phyloP scores from a whole-genome alignment of 2,329 filamentous ascomycete genomes.

The Xylariaceae sp. region DNA sequence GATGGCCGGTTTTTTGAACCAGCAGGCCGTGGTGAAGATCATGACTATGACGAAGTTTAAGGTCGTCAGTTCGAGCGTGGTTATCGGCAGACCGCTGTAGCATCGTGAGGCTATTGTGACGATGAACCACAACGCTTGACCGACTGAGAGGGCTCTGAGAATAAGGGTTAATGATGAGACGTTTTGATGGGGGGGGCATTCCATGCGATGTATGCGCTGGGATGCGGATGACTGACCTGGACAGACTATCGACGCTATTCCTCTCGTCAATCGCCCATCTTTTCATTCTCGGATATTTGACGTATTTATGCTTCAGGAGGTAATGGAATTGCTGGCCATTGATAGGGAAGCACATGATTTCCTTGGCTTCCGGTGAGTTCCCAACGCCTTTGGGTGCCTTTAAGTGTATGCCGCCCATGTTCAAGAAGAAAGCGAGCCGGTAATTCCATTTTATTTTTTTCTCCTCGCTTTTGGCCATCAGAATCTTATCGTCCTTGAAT shows the following conservation, averaged over 20 bases:
- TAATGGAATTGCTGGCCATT: background rate
- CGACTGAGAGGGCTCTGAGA: background rate
- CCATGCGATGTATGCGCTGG: background rate
- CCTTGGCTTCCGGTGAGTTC: no score
- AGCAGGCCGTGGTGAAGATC: background rate
- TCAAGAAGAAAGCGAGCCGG: background rate
- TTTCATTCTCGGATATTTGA: background rate
- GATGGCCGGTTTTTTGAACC: background rate
- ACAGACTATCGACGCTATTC: background rate
- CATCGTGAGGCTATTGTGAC: background rate
- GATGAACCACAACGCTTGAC: background rate
- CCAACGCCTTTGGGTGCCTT: background rate
- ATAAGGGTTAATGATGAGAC: background rate
- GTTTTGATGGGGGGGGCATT: background rate
- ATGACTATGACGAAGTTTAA: background rate
- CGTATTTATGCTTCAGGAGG: background rate
- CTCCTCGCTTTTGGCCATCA: background rate
- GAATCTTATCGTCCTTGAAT: background rate
- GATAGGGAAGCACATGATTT: background rate
- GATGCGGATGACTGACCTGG: background rate
- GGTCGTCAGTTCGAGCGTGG: background rate
- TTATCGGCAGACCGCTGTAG: background rate
- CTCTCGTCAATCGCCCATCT: background rate
- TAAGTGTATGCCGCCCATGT: background rate
- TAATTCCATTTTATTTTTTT: background rate